phyloP scores from a whole-genome alignment of 352 stramenopile genomes.

The Phytophthora colocasiae region DNA sequence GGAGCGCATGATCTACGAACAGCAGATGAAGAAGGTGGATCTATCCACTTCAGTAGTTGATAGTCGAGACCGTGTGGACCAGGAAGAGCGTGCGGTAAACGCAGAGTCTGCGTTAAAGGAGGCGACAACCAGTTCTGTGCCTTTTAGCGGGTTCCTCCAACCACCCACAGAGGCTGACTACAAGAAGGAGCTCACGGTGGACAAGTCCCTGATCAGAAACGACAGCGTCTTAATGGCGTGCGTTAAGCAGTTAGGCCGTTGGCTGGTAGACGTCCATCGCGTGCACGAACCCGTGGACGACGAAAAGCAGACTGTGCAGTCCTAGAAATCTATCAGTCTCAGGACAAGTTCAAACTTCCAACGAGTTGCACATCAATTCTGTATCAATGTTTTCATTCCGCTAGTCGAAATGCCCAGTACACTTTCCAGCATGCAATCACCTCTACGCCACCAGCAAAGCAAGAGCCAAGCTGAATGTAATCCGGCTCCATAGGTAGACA shows the following conservation, averaged over 20 bases:
- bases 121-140: slow-evolving; percentile 18
- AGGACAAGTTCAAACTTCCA: no score
- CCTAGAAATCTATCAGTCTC: no score
- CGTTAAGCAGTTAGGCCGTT: slow-evolving; percentile 58
- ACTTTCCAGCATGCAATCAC: no score
- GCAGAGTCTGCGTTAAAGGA: slow-evolving; percentile 1
- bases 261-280: slow-evolving; percentile 60
- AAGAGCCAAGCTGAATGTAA: no score
- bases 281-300: slow-evolving; percentile 47
- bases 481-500: no score
- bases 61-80: slow-evolving; percentile 34
- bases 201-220: slow-evolving; percentile 46
- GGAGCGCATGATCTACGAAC: slow-evolving; percentile 93
- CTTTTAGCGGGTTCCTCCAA: slow-evolving; percentile 70
- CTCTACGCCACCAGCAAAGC: no score
- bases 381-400: no score
- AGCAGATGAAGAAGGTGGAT: slow-evolving; percentile 90
- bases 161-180: slow-evolving; percentile 46
- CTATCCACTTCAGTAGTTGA: slow-evolving; percentile 82
- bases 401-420: no score
- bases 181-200: slow-evolving; percentile 35
- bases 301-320: slow-evolving; percentile 18
- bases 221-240: slow-evolving; percentile 73
- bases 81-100: slow-evolving; percentile 3
- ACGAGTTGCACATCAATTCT: no score